phyloP scores from a whole-genome alignment of 1,284 basidiomycete genomes.

The Pyrrhoderma noxium region DNA sequence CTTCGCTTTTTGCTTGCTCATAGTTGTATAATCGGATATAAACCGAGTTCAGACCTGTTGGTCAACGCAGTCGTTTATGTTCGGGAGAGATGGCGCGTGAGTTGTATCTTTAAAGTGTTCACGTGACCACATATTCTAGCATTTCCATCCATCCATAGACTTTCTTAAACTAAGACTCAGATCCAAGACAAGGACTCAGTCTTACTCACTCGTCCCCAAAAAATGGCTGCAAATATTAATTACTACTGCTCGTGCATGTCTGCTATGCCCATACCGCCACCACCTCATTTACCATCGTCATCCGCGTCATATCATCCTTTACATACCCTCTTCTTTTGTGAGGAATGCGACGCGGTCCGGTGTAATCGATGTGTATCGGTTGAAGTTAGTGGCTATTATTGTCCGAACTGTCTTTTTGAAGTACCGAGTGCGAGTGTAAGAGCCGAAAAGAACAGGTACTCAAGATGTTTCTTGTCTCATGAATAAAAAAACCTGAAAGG shows the following conservation, averaged over 20 bases:
- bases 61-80: too few relatives aligned
- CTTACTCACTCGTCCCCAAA: constrained; percentile 2
- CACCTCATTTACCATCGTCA: constrained; percentile 67
- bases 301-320: constrained; percentile 76
- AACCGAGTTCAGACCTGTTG: too few relatives aligned
- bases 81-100: too few relatives aligned
- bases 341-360: constrained; percentile 93
- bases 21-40: too few relatives aligned
- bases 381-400: constrained; percentile 96
- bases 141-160: too few relatives aligned
- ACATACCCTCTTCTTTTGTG: constrained; percentile 90
- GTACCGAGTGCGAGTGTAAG: constrained; percentile 94
- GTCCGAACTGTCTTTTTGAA: constrained; percentile 98
- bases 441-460: constrained; percentile 84
- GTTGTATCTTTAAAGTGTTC: too few relatives aligned
- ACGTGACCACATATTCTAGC: too few relatives aligned
- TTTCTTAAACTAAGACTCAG: too few relatives aligned
- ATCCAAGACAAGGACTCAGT: neutral
- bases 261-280: constrained; percentile 55
- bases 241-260: constrained; percentile 72
- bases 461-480: constrained; percentile 25
- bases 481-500: neutral
- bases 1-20: constrained; percentile 46
- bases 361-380: constrained; percentile 88
- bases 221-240: constrained; percentile 44